Conservation (phyloP, 78 protist genomes). For the Dictyostelium discoideum region DNA sequence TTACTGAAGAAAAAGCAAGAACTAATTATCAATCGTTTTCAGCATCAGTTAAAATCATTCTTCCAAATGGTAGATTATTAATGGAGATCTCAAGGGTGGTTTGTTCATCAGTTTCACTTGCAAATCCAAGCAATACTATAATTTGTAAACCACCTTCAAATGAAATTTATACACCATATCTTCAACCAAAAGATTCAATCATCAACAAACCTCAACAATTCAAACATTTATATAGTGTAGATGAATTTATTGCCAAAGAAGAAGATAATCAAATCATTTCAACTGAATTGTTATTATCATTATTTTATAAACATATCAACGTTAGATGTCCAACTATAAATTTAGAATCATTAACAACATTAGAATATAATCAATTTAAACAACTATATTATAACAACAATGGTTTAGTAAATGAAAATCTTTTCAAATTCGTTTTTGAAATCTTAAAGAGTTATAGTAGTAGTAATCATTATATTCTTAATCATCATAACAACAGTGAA, state of each 20-base stretch:
- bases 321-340: background rate
- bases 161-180: background rate
- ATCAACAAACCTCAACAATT: background rate
- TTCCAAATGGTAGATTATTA: background rate
- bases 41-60: background rate
- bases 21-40: background rate
- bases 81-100: background rate
- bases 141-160: background rate
- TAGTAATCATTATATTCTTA: too few relatives aligned
- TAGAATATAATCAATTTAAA: background rate
- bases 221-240: background rate
- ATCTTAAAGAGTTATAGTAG: background rate
- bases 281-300: background rate
- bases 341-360: background rate
- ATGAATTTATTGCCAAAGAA: background rate
- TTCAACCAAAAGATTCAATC: constrained; percentile 7
- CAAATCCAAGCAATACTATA: background rate
- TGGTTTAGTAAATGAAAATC: background rate
- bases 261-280: background rate
- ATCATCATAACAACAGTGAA: too few relatives aligned
- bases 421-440: background rate
- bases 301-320: background rate
- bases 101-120: background rate
- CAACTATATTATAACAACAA: background rate
- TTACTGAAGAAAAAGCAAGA: background rate